phyloP scores from a whole-genome alignment of 805 yeast species.

The Limtongozyma cylindracea region DNA sequence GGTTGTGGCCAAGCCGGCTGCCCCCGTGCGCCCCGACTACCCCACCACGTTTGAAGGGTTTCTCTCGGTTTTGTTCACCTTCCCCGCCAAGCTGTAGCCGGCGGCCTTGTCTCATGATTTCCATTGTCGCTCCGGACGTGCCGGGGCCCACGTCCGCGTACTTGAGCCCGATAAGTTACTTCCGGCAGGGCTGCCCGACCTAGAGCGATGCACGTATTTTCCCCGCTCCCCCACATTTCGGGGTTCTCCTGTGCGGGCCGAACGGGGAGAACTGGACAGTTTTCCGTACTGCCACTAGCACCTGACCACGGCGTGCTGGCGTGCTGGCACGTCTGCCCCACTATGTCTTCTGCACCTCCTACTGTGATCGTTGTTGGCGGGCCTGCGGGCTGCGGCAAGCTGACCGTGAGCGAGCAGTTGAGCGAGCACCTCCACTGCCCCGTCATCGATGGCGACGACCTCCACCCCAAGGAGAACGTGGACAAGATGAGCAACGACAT shows the following conservation, averaged over 20 bases:
- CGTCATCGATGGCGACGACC: slow-evolving; percentile 67
- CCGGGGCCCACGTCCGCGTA: no score
- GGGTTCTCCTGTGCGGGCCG: not conserved
- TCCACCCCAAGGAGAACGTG: slow-evolving; percentile 49
- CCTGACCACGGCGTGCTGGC: not conserved
- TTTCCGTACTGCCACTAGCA: not conserved
- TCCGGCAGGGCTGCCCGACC: no score
- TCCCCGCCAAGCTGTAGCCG: no score
- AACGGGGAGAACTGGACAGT: not conserved
- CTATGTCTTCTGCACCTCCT: slow-evolving; percentile 1
- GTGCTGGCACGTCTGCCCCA: not conserved
- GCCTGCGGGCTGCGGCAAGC: slow-evolving; percentile 90
- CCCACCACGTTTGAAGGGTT: no score
- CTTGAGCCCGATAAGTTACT: no score
- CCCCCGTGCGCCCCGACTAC: no score
- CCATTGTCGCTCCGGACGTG: no score
- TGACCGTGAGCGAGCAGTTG: slow-evolving; percentile 42
- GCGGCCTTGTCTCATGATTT: no score
- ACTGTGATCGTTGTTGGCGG: slow-evolving; percentile 57
- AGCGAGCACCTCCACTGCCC: slow-evolving; percentile 18
- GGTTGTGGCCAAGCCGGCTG: no score
- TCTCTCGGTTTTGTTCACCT: no score
- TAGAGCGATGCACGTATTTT: no score
- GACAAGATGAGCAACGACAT: slow-evolving; percentile 63
- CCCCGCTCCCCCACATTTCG: not conserved